Evolutionary conservation across 371 early-diverging fungal species (phyloP).

Genomic region (Circinella minor): DNA sequence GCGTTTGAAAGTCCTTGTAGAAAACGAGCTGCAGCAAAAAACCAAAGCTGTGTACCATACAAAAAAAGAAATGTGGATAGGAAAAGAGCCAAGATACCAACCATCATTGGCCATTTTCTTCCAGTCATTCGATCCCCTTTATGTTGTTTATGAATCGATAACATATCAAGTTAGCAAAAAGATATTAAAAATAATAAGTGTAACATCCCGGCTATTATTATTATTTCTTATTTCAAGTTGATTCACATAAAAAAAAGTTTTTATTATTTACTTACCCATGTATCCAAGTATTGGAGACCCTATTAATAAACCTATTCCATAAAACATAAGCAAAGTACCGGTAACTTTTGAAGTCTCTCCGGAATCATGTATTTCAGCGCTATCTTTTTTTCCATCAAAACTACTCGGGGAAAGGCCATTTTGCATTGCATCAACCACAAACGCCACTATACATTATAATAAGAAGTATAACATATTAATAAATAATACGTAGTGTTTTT

Average conservation of each 20-base stretch:
- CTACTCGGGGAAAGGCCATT: not conserved
- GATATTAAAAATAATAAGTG: too few species aligned
- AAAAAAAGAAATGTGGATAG: not conserved
- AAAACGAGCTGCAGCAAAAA: not conserved
- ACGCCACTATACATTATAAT: not conserved
- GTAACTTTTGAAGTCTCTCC: not conserved
- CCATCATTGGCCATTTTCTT: not conserved
- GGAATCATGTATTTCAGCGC: not conserved
- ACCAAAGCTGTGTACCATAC: not conserved
- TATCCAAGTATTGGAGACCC: not conserved
- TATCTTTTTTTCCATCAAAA: not conserved
- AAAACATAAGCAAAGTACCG: not conserved
- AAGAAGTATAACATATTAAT: not conserved
- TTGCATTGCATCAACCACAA: not conserved
- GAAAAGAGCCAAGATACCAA: not conserved
- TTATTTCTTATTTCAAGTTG: too few species aligned
- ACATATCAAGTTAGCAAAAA: not conserved
- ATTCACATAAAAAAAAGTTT: too few species aligned
- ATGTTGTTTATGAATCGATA: not conserved
- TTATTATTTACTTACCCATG: not conserved
- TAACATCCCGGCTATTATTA: too few species aligned
- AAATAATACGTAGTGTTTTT: not conserved
- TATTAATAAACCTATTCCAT: not conserved
- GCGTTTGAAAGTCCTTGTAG: not conserved
- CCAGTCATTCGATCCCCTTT: not conserved